Evolutionary conservation across 1,139 yeast species (phyloP).

Genomic region (Spencermartinsiella ligniputridi): DNA sequence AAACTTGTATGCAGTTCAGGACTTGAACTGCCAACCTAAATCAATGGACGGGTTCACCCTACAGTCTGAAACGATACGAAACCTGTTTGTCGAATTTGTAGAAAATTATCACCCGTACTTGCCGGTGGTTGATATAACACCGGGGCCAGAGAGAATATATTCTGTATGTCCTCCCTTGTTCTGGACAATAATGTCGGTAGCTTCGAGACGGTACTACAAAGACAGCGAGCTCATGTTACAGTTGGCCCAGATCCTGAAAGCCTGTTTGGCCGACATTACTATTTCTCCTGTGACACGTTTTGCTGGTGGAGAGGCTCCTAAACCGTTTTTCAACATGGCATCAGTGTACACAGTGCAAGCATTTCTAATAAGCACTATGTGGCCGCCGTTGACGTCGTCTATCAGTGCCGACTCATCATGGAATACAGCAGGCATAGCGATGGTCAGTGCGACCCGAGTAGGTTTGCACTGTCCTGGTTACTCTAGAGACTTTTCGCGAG

Average conservation of each 20-base stretch:
- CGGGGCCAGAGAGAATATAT: conserved; percentile 79
- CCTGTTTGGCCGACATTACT: conserved; percentile 78
- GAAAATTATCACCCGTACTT: conserved; percentile 73
- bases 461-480: conserved; percentile 81
- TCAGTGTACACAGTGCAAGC: conserved; percentile 97
- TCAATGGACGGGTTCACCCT: conserved; percentile 63
- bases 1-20: conserved; percentile 4
- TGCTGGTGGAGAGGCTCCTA: conserved; percentile 46
- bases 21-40: conserved; percentile 53
- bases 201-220: conserved; percentile 56
- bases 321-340: conserved; percentile 58
- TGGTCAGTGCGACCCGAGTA: conserved; percentile 84
- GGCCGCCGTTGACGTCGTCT: conserved; percentile 96
- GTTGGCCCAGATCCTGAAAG: conserved; percentile 66
- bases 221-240: conserved; percentile 43
- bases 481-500: conserved; percentile 47
- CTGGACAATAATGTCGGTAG: conserved; percentile 89
- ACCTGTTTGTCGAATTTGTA: conserved; percentile 68
- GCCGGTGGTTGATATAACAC: conserved; percentile 77
- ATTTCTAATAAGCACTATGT: conserved; percentile 75
- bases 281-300: conserved; percentile 86
- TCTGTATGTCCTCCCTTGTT: conserved; percentile 79
- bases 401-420: conserved; percentile 93
- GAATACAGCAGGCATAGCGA: conserved; percentile 89
- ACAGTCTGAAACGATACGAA: conserved; percentile 54